Evolutionary conservation across 2,329 filamentous ascomycete species (phyloP), one percentile per base, ranked within the genome.

Genomic region (Exserohilum rostratum): DNA sequence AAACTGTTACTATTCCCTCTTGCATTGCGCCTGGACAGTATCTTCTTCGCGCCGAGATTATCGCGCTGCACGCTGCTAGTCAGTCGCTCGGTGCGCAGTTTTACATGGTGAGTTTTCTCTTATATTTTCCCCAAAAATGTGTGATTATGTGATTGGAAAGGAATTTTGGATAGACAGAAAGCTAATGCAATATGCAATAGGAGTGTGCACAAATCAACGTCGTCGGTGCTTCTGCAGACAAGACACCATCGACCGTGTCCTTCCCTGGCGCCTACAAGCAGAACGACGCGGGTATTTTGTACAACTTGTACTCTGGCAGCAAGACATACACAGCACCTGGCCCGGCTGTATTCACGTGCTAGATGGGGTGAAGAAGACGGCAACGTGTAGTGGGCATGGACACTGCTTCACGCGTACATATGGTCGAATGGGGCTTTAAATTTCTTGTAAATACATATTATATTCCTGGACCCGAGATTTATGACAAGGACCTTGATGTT

Each of bases 291-390:
- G 72, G 72, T 2, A 72, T 75, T 33, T 20, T 71, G 53, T 65
- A 66, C 33, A 73, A 70, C 15, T 35, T 74, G 30, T 73, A 73
- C 40, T 61, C 46, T 7, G 66, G 62, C 3, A 55, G 61, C 46
- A 64, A 67, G 61, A 69, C 72, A 10, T 83, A 84, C 51, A 80
- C 71, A 2, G 74, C 81, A 15, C 82, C 82, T 0, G 82, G 82
- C 0, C 82, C 82, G 31, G 67, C 74, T 1, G 70, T 83, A 4
- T 82, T 84, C 58, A 77, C 69, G 34, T 84, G 82, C 67, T 83
- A 73, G 39, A 22, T 10, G 13, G n/a, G n/a, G n/a, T n/a, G n/a
- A n/a, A n/a, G n/a, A n/a, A n/a, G n/a, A n/a, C n/a, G n/a, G n/a
- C n/a, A n/a, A n/a, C n/a, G n/a, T n/a, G n/a, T n/a, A n/a, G n/a